Evolutionary conservation across 2,329 filamentous ascomycete species (phyloP), one percentile per base, ranked within the genome.

Genomic region (Myriosclerotinia curreyana): DNA sequence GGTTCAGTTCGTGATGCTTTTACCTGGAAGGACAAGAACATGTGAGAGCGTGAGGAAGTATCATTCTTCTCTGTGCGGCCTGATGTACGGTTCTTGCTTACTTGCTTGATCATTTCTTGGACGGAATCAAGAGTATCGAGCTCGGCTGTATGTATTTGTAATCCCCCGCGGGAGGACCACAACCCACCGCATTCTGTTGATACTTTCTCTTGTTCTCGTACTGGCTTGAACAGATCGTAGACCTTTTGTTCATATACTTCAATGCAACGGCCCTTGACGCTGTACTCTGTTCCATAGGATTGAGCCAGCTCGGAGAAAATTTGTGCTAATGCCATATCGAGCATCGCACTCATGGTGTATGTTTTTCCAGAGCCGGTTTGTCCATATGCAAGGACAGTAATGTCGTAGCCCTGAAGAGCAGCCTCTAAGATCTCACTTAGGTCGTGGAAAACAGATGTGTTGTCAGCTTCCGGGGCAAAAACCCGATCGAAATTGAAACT

Each of bases 221-320:
- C 34, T 17, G 34, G 7, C 14, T 54, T 40, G 5, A 99, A 83
- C 17, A 99, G 79, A 75, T 99, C 95, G 74, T 97, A 92, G 67
- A 99, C 83, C 67, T 96, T 94, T 75, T 99, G 95, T 68, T 99
- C 98, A 83, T 99, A 99, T 9, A 99, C 94, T 74, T 99, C 95
- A 17, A 98, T 87, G 73, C 98, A 99, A 62, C 88, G 92, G 6
- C 95, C 95, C 74, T 96, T 91, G 86, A 99, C 96, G 0, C 83
- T 89, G 77, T 98, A 99, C 4, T 31, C 28, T 48, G 83, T 84
- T 94, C 95, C 99, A 25, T 92, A 95, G 75, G 96, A 96, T 70
- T 93, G 90, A 75, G 89, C 87, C 20, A 99, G 81, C 56, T 88
- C 84, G 66, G 87, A 88, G 76, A 97, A 97, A 68, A 99, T 96